Evolutionary conservation across 2,329 filamentous ascomycete genomes (phyloP), one percentile per base, ranked within the genome.

Genomic region (Ascochyta lentis): DNA sequence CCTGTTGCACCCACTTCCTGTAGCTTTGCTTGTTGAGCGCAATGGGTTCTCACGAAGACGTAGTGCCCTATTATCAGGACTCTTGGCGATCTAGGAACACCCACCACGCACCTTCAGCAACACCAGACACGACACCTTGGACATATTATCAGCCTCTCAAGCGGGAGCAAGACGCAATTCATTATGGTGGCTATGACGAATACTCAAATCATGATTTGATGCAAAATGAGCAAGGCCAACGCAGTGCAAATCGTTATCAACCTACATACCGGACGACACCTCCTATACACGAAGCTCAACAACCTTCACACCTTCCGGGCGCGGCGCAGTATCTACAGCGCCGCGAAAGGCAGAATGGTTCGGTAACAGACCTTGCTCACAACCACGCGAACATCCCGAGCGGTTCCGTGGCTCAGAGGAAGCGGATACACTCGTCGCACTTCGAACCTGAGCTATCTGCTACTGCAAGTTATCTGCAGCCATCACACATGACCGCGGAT

Each of bases 31-130:
- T 43, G 29, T 9, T 40, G 13, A 27, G 22, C 40, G 19, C 4
- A 26, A 53, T 53, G 49, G 6, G 42, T 43, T 40, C 35, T 37
- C 16, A 43, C 15, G 31, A 37, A 23, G 39, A 50, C 12, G 26
- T 29, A 1, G 27, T n/a, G 19, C 19, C 27, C 4, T 45, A 27
- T 22, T 5, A 13, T 29, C 49, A 34, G 23, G 27, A 40, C 4
- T n/a, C n/a, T 16, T 35, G 33, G 33, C 33, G 33, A 35, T n/a
- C 33, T 16, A 35, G 33, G 15, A 16, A 16, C 33, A 6, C 16
- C 6, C 33, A n/a, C 9, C n/a, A 16, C 16, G 23, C 6, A 23
- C 4, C 33, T 16, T 10, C 33, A 12, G 23, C 24, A 9, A n/a
- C 33, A 24, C 13, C 41, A 46, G 19, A 15, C 7, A 33, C 41